Base-by-base conservation (phyloP, 352 stramenopile genomes). In the Globisporangium acanthophoron region DNA sequence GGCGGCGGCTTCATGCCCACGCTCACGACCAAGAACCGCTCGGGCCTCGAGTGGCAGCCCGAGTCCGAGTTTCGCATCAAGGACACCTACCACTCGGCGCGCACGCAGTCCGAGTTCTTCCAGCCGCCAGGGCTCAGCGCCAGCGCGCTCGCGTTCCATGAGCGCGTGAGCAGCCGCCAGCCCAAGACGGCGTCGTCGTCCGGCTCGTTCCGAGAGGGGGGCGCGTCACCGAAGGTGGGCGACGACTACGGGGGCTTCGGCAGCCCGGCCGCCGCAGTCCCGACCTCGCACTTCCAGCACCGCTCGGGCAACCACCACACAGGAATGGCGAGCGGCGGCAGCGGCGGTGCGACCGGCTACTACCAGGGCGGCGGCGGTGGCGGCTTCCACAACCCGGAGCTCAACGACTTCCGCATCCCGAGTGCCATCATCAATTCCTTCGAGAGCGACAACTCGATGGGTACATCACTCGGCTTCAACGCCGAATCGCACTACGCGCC, bases 21-120 rank as follows among this genome's bases (percentile, higher is more conserved):
- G 13, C 76, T 80, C 20, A 79, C 78, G 40, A 62, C 62, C 24
- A 89, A 86, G 60, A 64, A 73, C 57, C 65, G 63, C 35, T 85
- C 80, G 31, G 80, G 77, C 45, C 49, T 88, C 33, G 75, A 90
- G 62, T 90, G 80, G 80, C 85, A 80, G 40, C 70, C 72, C 12
- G 76, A 90, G 4, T 29, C 59, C 46, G 69, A 70, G 2, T 84
- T 72, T 46, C 64, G 60, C 6, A 77, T 67, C 59, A 87, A 84
- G 52, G 74, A 87, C 50, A 71, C 76, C 48, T 79, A 78, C 57
- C 41, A 63, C n/a, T 55, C 56, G 55, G 68, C 64, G 18, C 39
- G 58, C 4, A 58, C 45, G 12, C 70, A 66, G 41, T 66, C 65
- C 44, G 69, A 79, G 47, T 73, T 71, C 48, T 71, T 61, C 45